These are phyloP conservation scores for Ustilago crameri DNA, from an alignment of 1,284 basidiomycete genomes.

Conservation along the genomic window DNA sequence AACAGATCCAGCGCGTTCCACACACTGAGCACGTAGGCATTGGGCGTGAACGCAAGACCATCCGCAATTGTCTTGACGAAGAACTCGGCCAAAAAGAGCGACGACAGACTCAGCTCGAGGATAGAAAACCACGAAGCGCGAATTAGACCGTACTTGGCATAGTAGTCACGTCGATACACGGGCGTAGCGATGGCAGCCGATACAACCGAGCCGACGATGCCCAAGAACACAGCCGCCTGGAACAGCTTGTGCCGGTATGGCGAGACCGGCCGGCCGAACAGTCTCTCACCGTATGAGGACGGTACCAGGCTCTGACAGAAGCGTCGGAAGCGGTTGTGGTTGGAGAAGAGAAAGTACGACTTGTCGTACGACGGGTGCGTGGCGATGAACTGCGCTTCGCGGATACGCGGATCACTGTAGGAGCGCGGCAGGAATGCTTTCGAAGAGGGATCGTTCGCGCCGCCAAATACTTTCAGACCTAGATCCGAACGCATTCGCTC, in stretches of 20 bases:
- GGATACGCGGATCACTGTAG: constrained; percentile 78
- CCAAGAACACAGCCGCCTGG: constrained; percentile 79
- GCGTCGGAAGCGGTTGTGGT: constrained; percentile 79
- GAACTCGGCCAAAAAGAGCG: constrained; percentile 84
- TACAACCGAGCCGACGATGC: constrained; percentile 85
- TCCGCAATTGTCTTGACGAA: constrained; percentile 91
- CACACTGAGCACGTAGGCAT: constrained; percentile 88
- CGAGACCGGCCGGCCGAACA: constrained; percentile 70
- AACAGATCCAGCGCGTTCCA: constrained; percentile 94
- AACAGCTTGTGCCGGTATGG: constrained; percentile 77
- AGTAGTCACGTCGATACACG: constrained; percentile 82
- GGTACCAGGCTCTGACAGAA: constrained; percentile 86
- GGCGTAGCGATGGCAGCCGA: constrained; percentile 88
- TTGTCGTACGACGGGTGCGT: constrained; percentile 91
- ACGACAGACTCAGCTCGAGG: constrained; percentile 80
- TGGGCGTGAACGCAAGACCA: constrained; percentile 86
- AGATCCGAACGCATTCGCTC: constrained; percentile 64
- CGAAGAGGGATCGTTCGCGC: constrained; percentile 36
- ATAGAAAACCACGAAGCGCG: constrained; percentile 88
- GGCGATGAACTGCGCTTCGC: constrained; percentile 86
- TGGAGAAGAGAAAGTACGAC: constrained; percentile 88
- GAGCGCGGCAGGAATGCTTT: constrained; percentile 66
- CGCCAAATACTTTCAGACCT: constrained; percentile 48
- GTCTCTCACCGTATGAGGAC: constrained; percentile 83
- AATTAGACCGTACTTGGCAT: constrained; percentile 73